Evolutionary conservation across 495 filamentous ascomycete genomes (phyloP).

Genomic region (Neohortaea acidophila): DNA sequence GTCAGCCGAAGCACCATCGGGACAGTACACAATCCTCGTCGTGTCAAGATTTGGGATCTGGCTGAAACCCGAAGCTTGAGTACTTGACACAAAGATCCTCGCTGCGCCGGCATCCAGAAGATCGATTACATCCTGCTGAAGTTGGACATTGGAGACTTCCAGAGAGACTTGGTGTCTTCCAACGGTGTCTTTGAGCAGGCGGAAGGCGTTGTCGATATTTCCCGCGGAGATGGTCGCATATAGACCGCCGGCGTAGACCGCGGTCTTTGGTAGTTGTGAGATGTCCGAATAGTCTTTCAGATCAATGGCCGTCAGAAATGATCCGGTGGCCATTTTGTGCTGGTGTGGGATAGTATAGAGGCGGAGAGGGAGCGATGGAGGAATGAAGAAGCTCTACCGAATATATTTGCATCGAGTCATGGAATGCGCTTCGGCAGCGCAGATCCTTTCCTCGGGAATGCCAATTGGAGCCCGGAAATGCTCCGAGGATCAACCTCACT

Average conservation of each 20-base stretch:
- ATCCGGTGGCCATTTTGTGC: slow-evolving; percentile 2
- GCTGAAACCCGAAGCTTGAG: slow-evolving; percentile 43
- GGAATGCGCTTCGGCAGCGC: no score
- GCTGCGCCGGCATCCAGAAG: slow-evolving; percentile 77
- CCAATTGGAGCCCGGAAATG: no score
- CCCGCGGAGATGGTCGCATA: slow-evolving; percentile 34
- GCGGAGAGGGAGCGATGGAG: neutral
- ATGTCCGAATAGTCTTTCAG: slow-evolving; percentile 36
- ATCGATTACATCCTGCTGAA: slow-evolving; percentile 54
- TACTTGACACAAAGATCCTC: slow-evolving; percentile 58
- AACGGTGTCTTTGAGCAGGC: slow-evolving; percentile 55
- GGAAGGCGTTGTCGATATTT: slow-evolving; percentile 39
- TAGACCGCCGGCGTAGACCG: slow-evolving; percentile 62
- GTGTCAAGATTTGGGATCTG: slow-evolving; percentile 40
- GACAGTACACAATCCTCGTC: slow-evolving; percentile 36
- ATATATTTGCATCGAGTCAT: no score
- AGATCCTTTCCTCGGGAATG: no score
- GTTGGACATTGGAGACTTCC: slow-evolving; percentile 55
- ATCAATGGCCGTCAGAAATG: slow-evolving; percentile 39
- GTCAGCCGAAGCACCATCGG: slow-evolving; percentile 31
- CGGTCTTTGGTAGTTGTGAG: slow-evolving; percentile 45
- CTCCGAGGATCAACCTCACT: no score
- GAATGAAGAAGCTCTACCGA: neutral
- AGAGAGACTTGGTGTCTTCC: slow-evolving; percentile 54
- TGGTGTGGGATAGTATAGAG: no score